phyloP scores from a whole-genome alignment of 306 rosid species.

The Purshia tridentata region DNA sequence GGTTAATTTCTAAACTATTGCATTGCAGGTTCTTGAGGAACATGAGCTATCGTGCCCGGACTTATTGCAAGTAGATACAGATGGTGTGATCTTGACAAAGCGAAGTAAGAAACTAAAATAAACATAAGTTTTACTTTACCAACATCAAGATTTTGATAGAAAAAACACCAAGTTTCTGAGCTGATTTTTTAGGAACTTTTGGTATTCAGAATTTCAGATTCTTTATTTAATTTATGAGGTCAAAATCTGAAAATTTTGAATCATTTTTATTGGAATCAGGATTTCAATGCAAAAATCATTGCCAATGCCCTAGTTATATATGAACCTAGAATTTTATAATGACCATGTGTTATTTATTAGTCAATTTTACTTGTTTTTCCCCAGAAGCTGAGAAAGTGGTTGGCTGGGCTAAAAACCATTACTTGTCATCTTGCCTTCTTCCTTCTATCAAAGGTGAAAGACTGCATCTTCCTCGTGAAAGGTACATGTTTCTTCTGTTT shows the following conservation, averaged over 20 bases:
- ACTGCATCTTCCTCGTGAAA: slow-evolving; percentile 76
- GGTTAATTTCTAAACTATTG: slow-evolving; percentile 23
- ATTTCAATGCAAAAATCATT: neutral
- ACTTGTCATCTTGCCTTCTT: slow-evolving; percentile 64
- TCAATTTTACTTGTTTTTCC: slow-evolving; percentile 12
- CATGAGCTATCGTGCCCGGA: slow-evolving; percentile 74
- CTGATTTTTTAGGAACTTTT: too few species aligned
- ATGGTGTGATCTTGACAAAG: slow-evolving; percentile 75
- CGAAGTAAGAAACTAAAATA: slow-evolving; percentile 52
- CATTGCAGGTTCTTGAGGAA: slow-evolving; percentile 86
- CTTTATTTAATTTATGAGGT: too few species aligned
- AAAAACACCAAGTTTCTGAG: neutral
- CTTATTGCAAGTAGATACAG: slow-evolving; percentile 59
- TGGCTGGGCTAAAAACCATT: slow-evolving; percentile 95
- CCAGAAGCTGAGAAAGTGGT: slow-evolving; percentile 94
- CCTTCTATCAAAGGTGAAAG: slow-evolving; percentile 78
- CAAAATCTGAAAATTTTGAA: neutral
- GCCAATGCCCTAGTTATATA: neutral
- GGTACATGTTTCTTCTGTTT: slow-evolving; percentile 37
- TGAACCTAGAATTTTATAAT: neutral
- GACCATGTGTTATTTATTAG: neutral
- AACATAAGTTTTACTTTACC: neutral
- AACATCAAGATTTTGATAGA: neutral
- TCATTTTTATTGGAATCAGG: neutral
- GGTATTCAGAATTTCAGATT: too few species aligned